These are phyloP conservation scores for Camelina neglecta DNA, from an alignment of 345 rosid genomes.

Conservation along the genomic window DNA sequence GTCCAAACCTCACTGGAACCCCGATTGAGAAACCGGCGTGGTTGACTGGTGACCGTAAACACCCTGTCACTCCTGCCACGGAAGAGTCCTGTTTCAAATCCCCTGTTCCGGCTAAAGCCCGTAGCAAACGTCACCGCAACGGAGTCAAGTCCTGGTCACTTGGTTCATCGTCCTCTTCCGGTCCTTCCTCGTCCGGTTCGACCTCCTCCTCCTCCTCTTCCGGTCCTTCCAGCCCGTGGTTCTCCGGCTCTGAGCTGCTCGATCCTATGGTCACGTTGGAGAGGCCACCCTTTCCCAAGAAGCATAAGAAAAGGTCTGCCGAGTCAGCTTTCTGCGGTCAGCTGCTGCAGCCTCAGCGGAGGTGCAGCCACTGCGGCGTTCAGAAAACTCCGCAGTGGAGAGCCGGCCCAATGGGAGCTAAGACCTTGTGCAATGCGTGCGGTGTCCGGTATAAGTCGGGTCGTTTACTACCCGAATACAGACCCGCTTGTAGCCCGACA, in stretches of 20 bases:
- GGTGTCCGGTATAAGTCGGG: slow-evolving; percentile 57
- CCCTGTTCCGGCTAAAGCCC: slow-evolving; percentile 74
- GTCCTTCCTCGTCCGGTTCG: slow-evolving; percentile 36
- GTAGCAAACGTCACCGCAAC: slow-evolving; percentile 77
- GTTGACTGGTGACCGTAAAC: slow-evolving; percentile 37
- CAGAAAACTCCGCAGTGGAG: slow-evolving; percentile 56
- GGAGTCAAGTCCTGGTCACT: slow-evolving; percentile 65
- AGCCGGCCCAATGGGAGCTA: slow-evolving; percentile 53
- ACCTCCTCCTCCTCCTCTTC: slow-evolving; percentile 44
- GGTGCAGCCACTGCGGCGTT: slow-evolving; percentile 49
- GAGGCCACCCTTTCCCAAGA: slow-evolving; percentile 50
- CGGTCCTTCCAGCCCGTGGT: slow-evolving; percentile 39
- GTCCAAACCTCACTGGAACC: slow-evolving; percentile 53
- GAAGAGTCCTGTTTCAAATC: slow-evolving; percentile 46
- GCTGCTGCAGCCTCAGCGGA: slow-evolving; percentile 39
- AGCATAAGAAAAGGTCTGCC: slow-evolving; percentile 50
- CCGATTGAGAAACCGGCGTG: slow-evolving; percentile 41
- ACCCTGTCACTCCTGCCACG: slow-evolving; percentile 37
- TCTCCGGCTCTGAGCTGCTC: slow-evolving; percentile 36
- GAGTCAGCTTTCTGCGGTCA: slow-evolving; percentile 22
- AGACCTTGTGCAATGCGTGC: slow-evolving; percentile 57
- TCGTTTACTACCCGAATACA: slow-evolving; percentile 50
- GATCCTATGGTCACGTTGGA: slow-evolving; percentile 33
- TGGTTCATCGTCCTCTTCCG: slow-evolving; percentile 58
- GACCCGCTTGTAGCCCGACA: slow-evolving; percentile 60